A percentile compares a stretch with the other conserved stretches of the same genome.
Evolutionary conservation across 2,329 filamentous ascomycete genomes (phyloP).

Genomic region (Didymella sp.): DNA sequence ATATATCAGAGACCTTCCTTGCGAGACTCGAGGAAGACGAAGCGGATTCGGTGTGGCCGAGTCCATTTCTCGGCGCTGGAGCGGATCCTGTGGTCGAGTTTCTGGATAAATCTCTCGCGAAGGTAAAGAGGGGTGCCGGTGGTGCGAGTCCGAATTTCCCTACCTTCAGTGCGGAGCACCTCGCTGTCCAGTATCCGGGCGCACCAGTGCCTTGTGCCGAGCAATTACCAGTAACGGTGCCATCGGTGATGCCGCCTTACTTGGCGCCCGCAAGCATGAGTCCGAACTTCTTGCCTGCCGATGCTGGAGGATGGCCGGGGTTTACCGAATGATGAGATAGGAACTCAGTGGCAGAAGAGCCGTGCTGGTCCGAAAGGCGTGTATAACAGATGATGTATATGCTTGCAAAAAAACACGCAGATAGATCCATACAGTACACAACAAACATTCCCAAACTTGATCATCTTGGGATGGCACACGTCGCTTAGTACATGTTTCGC

Average conservation of each 20-base stretch:
- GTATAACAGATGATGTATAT: too few relatives aligned
- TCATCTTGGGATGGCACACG: too few relatives aligned
- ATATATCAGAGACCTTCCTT: neutral
- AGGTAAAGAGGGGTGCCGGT: neutral
- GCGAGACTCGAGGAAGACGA: neutral
- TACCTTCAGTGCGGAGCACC: neutral
- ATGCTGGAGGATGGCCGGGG: neutral
- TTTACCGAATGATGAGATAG: too few relatives aligned
- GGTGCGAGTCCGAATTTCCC: neutral
- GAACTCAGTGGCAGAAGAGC: too few relatives aligned
- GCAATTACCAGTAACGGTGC: neutral
- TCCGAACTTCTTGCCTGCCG: slow-evolving; percentile 23
- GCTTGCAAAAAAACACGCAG: too few relatives aligned
- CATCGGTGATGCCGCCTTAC: neutral
- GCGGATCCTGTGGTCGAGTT: neutral
- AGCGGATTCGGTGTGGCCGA: neutral
- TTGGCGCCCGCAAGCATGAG: slow-evolving; percentile 13
- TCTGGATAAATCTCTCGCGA: neutral
- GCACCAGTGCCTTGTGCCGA: neutral
- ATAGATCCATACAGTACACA: too few relatives aligned
- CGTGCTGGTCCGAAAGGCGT: too few relatives aligned
- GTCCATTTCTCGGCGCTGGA: neutral
- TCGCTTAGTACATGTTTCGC: too few relatives aligned
- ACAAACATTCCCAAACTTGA: too few relatives aligned
- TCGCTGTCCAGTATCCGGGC: slow-evolving; percentile 10